Conservation (phyloP, 345 rosid genomes). For the Pistacia atlantica region DNA sequence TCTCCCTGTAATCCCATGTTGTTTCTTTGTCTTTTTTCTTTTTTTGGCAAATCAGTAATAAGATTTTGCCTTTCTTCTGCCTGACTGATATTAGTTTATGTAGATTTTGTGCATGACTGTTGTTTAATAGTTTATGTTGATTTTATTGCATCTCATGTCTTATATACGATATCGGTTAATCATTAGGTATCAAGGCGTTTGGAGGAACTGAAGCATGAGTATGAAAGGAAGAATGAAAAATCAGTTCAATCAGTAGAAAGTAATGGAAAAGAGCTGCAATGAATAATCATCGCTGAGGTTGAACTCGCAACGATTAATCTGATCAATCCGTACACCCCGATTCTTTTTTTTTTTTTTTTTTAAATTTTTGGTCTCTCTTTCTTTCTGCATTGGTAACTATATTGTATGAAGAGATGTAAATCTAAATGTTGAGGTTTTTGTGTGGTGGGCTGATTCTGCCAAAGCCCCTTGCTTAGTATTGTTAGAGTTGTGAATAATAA, state of each 20-base stretch:
- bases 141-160: background rate
- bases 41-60: no score
- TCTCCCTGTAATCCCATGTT: background rate
- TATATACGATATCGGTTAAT: background rate
- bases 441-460: background rate
- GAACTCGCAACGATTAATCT: background rate
- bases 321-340: background rate
- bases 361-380: conserved; percentile 6
- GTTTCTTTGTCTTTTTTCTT: no score
- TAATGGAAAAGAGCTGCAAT: conserved; percentile 14
- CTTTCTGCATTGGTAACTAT: background rate
- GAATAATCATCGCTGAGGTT: conserved; percentile 14
- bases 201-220: conserved; percentile 63
- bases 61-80: no score
- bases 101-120: background rate
- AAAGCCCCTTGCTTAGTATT: background rate
- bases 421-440: no score
- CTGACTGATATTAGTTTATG: background rate
- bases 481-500: no score
- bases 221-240: conserved; percentile 53
- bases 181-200: conserved; percentile 71
- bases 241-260: conserved; percentile 31
- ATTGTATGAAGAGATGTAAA: background rate
- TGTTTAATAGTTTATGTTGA: background rate
- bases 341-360: no score